Conservation (phyloP, 2,329 filamentous ascomycete genomes). For the Allantophomopsis lycopodina region DNA sequence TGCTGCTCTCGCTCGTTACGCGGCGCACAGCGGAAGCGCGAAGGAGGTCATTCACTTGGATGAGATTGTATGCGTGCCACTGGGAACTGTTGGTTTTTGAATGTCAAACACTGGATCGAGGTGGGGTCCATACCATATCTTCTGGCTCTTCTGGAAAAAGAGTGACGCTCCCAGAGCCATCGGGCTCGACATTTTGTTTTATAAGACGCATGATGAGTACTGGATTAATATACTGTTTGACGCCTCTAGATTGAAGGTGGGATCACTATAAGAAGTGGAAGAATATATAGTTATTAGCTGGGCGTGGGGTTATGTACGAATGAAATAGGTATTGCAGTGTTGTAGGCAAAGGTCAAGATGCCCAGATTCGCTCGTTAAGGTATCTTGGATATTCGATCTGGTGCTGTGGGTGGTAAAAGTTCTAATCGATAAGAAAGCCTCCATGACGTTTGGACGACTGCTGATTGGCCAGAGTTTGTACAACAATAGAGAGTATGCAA, state of each 20-base stretch:
- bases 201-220: conserved; percentile 43
- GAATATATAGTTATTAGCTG: no score
- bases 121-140: conserved; percentile 44
- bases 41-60: conserved; percentile 49
- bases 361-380: no score
- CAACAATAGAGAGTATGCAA: no score
- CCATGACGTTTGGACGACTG: no score
- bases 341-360: no score
- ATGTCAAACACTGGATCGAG: not conserved
- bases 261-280: no score
- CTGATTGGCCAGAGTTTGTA: no score
- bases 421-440: no score
- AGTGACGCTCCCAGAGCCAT: conserved; percentile 51
- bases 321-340: no score
- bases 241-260: no score
- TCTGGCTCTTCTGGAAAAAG: conserved; percentile 60
- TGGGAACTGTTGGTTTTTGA: conserved; percentile 13
- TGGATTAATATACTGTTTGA: not conserved
- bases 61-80: conserved; percentile 68
- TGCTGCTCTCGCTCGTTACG: conserved; percentile 40
- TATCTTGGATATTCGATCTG: not conserved
- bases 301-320: no score
- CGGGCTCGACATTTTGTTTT: conserved; percentile 51
- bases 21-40: conserved; percentile 53
- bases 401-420: not conserved